Percentiles rank a stretch among this genome's conserved stretches.
Evolutionary conservation across 371 early-diverging fungal genomes (phyloP).

Genomic region (Mycotypha africana): DNA sequence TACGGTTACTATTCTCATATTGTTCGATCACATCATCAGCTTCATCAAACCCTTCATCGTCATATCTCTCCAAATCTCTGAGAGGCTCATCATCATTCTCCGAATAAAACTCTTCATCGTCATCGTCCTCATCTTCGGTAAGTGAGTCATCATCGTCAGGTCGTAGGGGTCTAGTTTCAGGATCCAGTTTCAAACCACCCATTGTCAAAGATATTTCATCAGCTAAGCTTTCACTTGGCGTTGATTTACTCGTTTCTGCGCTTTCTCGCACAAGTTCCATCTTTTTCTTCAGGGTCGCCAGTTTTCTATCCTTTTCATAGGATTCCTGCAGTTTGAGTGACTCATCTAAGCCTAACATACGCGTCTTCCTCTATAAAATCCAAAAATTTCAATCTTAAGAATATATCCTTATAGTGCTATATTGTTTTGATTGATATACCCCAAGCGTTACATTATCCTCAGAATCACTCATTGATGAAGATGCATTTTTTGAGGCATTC

Average conservation of each 20-base stretch:
- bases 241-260: too few species aligned
- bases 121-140: slow-evolving; percentile 11
- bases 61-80: slow-evolving; percentile 20
- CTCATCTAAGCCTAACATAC: slow-evolving; percentile 35
- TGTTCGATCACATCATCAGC: too few species aligned
- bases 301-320: slow-evolving; percentile 26
- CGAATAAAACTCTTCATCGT: slow-evolving; percentile 10
- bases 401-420: too few species aligned
- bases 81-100: slow-evolving; percentile 20
- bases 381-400: too few species aligned
- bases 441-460: too few species aligned
- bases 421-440: too few species aligned
- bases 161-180: slow-evolving; percentile 23
- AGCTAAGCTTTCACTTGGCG: slow-evolving; percentile 20
- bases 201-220: slow-evolving; percentile 31
- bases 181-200: slow-evolving; percentile 22
- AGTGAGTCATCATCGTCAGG: slow-evolving; percentile 25
- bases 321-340: slow-evolving; percentile 30
- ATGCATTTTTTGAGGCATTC: too few species aligned
- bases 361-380: too few species aligned
- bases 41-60: slow-evolving; percentile 38
- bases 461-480: too few species aligned
- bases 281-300: slow-evolving; percentile 23
- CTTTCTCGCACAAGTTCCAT: slow-evolving; percentile 14
- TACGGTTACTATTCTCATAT: too few species aligned